Evolutionary conservation across 2,329 filamentous ascomycete species (phyloP), one percentile per base, ranked within the genome.

Genomic region (Gnomoniopsis sp.): DNA sequence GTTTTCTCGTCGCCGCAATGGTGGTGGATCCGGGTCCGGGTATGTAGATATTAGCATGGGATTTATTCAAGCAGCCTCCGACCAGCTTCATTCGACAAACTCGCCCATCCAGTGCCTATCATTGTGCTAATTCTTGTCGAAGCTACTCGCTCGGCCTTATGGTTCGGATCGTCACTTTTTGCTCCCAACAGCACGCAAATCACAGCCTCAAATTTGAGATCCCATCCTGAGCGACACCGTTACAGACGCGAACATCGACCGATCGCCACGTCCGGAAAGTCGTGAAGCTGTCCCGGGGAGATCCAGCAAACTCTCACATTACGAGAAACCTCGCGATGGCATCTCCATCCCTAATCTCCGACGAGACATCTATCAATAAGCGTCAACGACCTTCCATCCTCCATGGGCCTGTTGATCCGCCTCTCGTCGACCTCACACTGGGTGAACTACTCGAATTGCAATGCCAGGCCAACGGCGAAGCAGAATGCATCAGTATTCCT

Each of bases 371-470:
- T 26, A 33, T 22, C 30, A 30, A 15, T 26, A 38, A 55, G 52
- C 67, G 65, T 36, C 73, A 79, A 23, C 76, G 69, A 52, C 73
- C 80, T 17, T 84, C 89, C 0, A 72, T 91, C 21, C 80, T 93
- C 33, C 79, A 88, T 55, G 89, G 89, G 1, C 85, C 87, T 2
- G 79, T 84, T 47, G 81, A 90, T 63, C 87, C 88, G 59, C 85
- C 86, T 1, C 79, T 93, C 41, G 78, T 90, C 50, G 84, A 91
- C 60, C 74, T 91, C 52, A 91, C 88, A 0, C 79, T 93, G 8
- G 87, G 87, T 6, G 87, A 90, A 68, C 79, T 93, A 1, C 79
- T 93, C 43, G 86, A 88, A 60, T 78, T 90, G 15, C 89, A 93
- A 72, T 86, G 83, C 48, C 78, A 84, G 52, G 79, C 85, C 50